Conservation (phyloP, 352 stramenopile genomes). For the Globisporangium splendens region DNA sequence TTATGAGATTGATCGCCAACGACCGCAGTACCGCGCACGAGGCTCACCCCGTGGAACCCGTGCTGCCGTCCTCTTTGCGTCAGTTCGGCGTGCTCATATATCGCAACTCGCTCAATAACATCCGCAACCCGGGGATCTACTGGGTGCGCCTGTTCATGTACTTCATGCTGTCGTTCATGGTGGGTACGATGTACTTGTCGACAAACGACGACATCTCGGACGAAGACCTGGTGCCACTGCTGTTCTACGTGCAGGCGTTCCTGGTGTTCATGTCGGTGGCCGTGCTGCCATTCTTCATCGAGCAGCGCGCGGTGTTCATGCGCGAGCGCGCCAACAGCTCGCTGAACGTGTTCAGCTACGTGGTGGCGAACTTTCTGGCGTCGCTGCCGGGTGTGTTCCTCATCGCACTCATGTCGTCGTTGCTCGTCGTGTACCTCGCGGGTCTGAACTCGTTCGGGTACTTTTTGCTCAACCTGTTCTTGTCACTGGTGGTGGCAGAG, state of each 20-base stretch:
- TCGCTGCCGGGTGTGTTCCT: slow-evolving; percentile 59
- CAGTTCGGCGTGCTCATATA: slow-evolving; percentile 58
- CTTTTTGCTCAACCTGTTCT: slow-evolving; percentile 72
- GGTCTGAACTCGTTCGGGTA: slow-evolving; percentile 51
- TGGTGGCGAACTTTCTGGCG: slow-evolving; percentile 67
- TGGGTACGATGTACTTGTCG: slow-evolving; percentile 69
- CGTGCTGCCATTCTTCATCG: slow-evolving; percentile 78
- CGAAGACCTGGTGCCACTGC: slow-evolving; percentile 45
- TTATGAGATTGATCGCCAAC: slow-evolving; percentile 24
- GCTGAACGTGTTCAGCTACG: slow-evolving; percentile 73
- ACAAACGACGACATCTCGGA: slow-evolving; percentile 35
- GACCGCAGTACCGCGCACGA: slow-evolving; percentile 29
- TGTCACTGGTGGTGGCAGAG: slow-evolving; percentile 76
- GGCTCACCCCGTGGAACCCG: slow-evolving; percentile 30
- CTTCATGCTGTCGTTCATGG: slow-evolving; percentile 63
- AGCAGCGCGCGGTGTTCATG: slow-evolving; percentile 75
- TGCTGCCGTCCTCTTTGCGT: slow-evolving; percentile 33
- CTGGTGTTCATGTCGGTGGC: slow-evolving; percentile 91
- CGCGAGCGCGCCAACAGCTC: slow-evolving; percentile 48
- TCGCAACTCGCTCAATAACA: slow-evolving; percentile 57
- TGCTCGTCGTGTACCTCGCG: slow-evolving; percentile 53
- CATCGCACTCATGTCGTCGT: slow-evolving; percentile 32
- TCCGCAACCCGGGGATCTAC: slow-evolving; percentile 67
- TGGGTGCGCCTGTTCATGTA: slow-evolving; percentile 85
- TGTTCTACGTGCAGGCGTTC: slow-evolving; percentile 90